Evolutionary conservation across 106 monocot species (phyloP).

Genomic region (Dendrobium nobile): DNA sequence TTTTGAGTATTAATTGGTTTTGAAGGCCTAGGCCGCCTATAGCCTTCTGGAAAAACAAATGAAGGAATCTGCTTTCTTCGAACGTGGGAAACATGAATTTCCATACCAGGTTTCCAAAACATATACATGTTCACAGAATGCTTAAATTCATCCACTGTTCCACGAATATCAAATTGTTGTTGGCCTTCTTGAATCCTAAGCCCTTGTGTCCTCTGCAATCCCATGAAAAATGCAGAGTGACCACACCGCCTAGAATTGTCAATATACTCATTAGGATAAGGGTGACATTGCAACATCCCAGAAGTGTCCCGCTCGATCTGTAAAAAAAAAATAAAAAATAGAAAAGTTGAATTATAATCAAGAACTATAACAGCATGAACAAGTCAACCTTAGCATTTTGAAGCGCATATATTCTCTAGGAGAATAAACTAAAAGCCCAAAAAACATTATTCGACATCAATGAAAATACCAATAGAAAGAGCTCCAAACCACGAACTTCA

Average conservation of each 20-base stretch:
- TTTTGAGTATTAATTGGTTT: conserved; percentile 14
- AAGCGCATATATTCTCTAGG: neutral
- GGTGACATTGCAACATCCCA: conserved; percentile 78
- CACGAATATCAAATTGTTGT: conserved; percentile 84
- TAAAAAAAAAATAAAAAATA: conserved; percentile 3
- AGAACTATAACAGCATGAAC: neutral
- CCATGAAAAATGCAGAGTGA: conserved; percentile 75
- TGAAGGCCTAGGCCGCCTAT: conserved; percentile 41
- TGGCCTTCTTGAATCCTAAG: conserved; percentile 48
- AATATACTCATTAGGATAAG: conserved; percentile 56
- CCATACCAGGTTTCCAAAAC: conserved; percentile 85
- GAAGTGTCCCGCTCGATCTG: conserved; percentile 96
- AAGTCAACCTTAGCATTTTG: neutral
- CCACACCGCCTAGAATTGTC: conserved; percentile 38
- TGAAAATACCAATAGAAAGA: neutral
- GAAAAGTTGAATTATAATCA: neutral
- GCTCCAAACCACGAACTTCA: neutral
- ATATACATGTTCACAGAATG: conserved; percentile 67
- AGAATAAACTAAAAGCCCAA: neutral
- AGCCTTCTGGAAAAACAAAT: conserved; percentile 87
- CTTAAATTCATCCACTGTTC: conserved; percentile 74
- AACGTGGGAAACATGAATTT: conserved; percentile 76
- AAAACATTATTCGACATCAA: neutral
- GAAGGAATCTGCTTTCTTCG: conserved; percentile 79
- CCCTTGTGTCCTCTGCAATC: conserved; percentile 60